phyloP scores from a whole-genome alignment of 192 early-diverging fungal genomes.

The Backusella luteola region DNA sequence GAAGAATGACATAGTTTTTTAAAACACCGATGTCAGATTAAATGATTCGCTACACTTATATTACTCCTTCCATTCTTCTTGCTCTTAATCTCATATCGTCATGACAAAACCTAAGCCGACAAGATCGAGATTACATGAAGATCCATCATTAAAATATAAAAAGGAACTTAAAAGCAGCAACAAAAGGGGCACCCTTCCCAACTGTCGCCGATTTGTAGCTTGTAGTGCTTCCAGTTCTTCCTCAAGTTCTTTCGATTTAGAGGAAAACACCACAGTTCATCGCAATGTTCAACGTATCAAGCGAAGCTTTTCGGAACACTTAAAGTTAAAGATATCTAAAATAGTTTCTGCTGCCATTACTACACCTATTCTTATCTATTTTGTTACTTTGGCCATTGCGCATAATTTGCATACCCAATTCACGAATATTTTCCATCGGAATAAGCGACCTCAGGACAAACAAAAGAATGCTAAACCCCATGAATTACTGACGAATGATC shows the following conservation, averaged over 20 bases:
- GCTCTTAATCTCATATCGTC: neutral
- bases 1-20: neutral
- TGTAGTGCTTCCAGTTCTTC: neutral
- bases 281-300: neutral
- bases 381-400: neutral
- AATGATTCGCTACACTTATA: neutral
- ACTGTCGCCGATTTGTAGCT: neutral
- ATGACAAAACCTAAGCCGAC: neutral
- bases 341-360: neutral
- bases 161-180: neutral
- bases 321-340: neutral
- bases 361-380: neutral
- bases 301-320: neutral
- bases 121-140: neutral
- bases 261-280: neutral
- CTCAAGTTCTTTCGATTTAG: neutral
- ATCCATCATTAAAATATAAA: neutral
- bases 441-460: neutral
- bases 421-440: neutral
- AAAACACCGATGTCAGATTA: neutral
- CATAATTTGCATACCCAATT: neutral
- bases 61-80: neutral
- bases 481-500: slow-evolving; percentile 24
- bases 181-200: neutral
- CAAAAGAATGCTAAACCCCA: neutral